A percentile compares a stretch with the other conserved stretches of the same genome.
These are phyloP conservation scores for Alternaria infectoria DNA, from an alignment of 2,329 filamentous ascomycete species.

Conservation along the genomic window DNA sequence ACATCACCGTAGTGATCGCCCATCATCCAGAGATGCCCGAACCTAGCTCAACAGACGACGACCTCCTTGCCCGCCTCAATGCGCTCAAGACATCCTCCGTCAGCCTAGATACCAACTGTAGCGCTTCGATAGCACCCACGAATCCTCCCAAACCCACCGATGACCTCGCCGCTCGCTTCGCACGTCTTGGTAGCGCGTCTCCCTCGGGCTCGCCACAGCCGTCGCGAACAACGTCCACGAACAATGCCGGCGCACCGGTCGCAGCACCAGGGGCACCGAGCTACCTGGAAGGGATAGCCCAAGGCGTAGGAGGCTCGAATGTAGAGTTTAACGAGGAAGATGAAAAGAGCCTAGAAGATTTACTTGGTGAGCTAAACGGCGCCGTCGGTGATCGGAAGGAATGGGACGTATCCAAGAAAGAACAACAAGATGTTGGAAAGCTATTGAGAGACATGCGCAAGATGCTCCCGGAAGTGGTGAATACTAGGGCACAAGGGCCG, in stretches of 20 bases:
- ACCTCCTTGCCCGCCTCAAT: slow-evolving; percentile 57
- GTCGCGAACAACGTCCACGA: slow-evolving; percentile 26
- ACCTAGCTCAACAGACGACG: slow-evolving; percentile 41
- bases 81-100: slow-evolving; percentile 55
- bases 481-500: slow-evolving; percentile 12
- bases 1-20: background rate
- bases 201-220: slow-evolving; percentile 37
- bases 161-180: slow-evolving; percentile 48
- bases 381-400: slow-evolving; percentile 40
- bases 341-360: slow-evolving; percentile 55
- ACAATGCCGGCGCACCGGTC: slow-evolving; percentile 24
- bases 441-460: slow-evolving; percentile 51
- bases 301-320: slow-evolving; percentile 33
- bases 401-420: slow-evolving; percentile 50
- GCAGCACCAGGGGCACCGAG: slow-evolving; percentile 43
- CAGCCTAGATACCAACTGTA: slow-evolving; percentile 37
- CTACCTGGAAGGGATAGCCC: slow-evolving; percentile 41
- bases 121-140: slow-evolving; percentile 21
- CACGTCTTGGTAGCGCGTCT: slow-evolving; percentile 40
- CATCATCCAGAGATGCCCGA: slow-evolving; percentile 17
- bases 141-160: slow-evolving; percentile 27
- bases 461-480: slow-evolving; percentile 46
- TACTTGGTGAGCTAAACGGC: slow-evolving; percentile 51
- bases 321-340: slow-evolving; percentile 47
- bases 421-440: slow-evolving; percentile 50